Evolutionary conservation across 1,284 basidiomycete species (phyloP), one percentile per base, ranked within the genome.

Genomic region (Malassezia dermatis): DNA sequence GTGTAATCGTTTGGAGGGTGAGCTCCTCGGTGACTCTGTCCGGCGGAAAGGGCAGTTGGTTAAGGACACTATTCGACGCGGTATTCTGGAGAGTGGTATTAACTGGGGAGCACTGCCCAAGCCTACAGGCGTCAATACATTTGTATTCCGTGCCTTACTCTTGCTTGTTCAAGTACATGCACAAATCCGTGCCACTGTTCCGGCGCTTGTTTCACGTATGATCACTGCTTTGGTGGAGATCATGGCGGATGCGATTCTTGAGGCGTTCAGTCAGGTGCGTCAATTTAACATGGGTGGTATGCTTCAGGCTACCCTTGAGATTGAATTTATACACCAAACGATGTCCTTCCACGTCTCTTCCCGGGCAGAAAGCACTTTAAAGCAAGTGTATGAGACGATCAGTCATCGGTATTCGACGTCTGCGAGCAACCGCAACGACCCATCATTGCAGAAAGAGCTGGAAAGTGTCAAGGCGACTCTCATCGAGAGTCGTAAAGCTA

Each of bases 251-350:
- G 86, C 89, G 62, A 86, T 89, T 0, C 77, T 95, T 51, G 80
- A 80, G 7, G 86, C 84, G 69, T 94, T 98, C 81, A 81, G 81
- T 59, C 83, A 87, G 73, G 84, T 98, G 28, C 83, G 83, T 62
- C 81, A 84, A 35, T 95, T 95, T 69, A 90, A 93, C 15, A 94
- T 94, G 83, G 94, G 94, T 42, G 94, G 94, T 11, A 98, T 98
- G 94, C 80, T 99, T 30, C 69, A 94, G 86, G 93, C 94, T 2
- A 98, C 94, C 2, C 82, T 99, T 27, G 94, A 98, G 77, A 95
- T 96, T 65, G 94, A 98, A 77, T 98, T 96, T 77, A 83, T 96
- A 77, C 91, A 99, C 76, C 93, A 96, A 77, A 91, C 88, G 5
- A 80, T 98, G 35, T 82, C 85, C 27, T 84, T 85, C 58, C 93